Base-by-base conservation (phyloP, 495 filamentous ascomycete species). In the Penicillium mononematosum region DNA sequence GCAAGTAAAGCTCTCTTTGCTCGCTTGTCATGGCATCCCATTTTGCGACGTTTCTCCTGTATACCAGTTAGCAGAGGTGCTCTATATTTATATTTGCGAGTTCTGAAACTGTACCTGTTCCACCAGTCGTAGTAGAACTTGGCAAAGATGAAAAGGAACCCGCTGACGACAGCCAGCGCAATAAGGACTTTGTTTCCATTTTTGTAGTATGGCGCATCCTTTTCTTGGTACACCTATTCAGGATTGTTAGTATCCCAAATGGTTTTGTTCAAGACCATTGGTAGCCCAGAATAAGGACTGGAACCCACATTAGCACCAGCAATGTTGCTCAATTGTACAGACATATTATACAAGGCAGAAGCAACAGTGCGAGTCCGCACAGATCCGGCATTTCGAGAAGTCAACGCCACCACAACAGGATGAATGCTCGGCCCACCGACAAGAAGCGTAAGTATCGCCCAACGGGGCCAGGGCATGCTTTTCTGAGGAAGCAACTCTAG, bases 311-410 rank as follows among this genome's bases (percentile, higher is more conserved):
- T 87, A 36, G 53, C 36, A 44, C 80, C 76, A 3, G 74, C 61
- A 48, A 88, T 81, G 49, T 87, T 82, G 19, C 75, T 82, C 12
- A 77, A 70, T 64, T 91, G 87, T 1, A 90, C 83, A 36, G 73
- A 78, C 86, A 91, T 89, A 73, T 90, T 90, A 68, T 91, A 91
- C 16, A 88, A 19, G 1, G 76, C 74, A 50, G 81, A 78, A 12
- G 78, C 78, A 6, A 88, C 81, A 10, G 85, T 82, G 3, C 86
- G 66, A 0, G 86, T 88, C 5, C 85, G 72, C 14, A 88, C 86
- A 0, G 81, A 81, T 34, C 85, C 85, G 14, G 83, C 78, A 63
- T 88, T 87, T 45, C 80, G 73, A 0, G 82, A 82, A 25, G 83
- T 83, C 80, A 84, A 82, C 16, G 79, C 85, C 1, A 88, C 85